Evolutionary conservation across 306 rosid species (phyloP).

Genomic region (Ormosia semicastrata): DNA sequence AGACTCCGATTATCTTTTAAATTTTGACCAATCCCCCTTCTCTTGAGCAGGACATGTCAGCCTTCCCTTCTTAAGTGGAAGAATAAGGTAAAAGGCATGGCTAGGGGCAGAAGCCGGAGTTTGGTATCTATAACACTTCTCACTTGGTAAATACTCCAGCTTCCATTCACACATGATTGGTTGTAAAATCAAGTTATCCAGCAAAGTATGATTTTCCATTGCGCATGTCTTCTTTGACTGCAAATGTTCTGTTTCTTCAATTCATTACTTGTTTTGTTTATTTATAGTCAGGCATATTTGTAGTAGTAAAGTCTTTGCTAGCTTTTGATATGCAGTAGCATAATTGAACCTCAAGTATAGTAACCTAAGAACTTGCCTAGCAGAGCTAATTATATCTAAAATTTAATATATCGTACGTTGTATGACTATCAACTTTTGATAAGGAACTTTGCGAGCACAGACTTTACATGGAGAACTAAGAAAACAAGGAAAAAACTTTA

Average conservation of each 20-base stretch:
- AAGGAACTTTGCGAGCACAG: too few relatives aligned
- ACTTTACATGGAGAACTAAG: background rate
- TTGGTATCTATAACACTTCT: constrained; percentile 48
- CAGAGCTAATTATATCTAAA: background rate
- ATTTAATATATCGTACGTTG: background rate
- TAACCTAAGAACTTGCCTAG: background rate
- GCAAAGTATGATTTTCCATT: constrained; percentile 49
- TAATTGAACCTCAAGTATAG: background rate
- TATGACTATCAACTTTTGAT: background rate
- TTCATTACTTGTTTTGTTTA: background rate
- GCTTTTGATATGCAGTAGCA: background rate
- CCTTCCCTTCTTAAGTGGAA: too few relatives aligned
- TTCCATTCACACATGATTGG: constrained; percentile 24
- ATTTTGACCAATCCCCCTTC: background rate
- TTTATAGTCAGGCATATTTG: background rate
- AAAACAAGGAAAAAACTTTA: background rate
- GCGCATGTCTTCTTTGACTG: background rate
- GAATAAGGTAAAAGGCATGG: background rate
- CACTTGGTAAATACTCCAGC: constrained; percentile 7
- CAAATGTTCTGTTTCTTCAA: background rate
- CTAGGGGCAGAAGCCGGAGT: constrained; percentile 40
- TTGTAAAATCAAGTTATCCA: constrained; percentile 56
- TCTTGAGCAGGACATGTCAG: background rate
- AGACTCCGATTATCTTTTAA: background rate
- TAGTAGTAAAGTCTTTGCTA: background rate